Evolutionary conservation across 176 grass and related monocot genomes (phyloP).

Genomic region (Juncus effusus): DNA sequence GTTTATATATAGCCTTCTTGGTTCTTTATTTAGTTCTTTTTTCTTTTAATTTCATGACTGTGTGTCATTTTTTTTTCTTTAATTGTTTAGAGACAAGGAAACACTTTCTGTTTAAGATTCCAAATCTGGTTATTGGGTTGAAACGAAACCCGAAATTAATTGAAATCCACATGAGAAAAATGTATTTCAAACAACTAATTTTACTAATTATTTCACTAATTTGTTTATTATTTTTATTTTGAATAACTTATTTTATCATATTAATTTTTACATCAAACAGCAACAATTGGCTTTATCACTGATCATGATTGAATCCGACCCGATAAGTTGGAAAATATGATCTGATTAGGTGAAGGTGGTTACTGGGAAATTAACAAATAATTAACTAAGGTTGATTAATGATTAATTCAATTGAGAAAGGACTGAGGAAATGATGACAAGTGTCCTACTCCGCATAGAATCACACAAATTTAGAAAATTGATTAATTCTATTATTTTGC

Average conservation of each 20-base stretch:
- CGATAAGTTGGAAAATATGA: neutral
- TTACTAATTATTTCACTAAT: too few relatives aligned
- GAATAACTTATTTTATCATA: too few relatives aligned
- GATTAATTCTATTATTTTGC: neutral
- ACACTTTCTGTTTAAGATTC: neutral
- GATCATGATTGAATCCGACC: too few relatives aligned
- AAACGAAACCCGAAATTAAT: neutral
- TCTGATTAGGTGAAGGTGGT: neutral
- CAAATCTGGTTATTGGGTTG: neutral
- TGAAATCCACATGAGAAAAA: neutral
- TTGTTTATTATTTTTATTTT: too few relatives aligned
- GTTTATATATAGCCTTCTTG: constrained; percentile 36
- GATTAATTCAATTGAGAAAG: too few relatives aligned
- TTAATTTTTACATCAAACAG: too few relatives aligned
- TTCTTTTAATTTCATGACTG: neutral
- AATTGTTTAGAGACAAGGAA: neutral
- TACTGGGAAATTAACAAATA: neutral
- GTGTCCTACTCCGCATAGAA: constrained; percentile 4
- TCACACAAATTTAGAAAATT: constrained; percentile 7
- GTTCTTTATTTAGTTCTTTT: too few relatives aligned
- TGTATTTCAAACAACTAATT: neutral
- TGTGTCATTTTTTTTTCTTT: neutral
- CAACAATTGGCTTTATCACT: too few relatives aligned
- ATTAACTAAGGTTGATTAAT: neutral
- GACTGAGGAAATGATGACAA: neutral